A percentile compares a stretch with the other conserved stretches of the same genome.
phyloP scores from a whole-genome alignment of 202 grass and related monocot genomes.

The Panicum hallii region DNA sequence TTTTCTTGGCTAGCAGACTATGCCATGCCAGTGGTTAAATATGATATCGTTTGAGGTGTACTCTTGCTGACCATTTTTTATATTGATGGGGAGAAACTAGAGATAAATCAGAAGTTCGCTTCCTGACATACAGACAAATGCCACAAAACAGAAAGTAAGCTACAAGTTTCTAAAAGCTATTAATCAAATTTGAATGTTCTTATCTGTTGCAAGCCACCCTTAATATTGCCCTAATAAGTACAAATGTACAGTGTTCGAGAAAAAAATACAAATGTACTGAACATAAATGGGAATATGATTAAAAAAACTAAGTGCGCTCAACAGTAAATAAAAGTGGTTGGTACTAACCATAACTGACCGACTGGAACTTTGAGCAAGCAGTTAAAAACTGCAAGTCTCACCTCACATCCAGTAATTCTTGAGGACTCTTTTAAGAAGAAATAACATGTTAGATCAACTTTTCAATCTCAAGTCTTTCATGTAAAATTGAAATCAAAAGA shows the following conservation, averaged over 20 bases:
- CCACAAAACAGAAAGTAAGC: slow-evolving; percentile 21
- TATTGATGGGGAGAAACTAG: slow-evolving; percentile 16
- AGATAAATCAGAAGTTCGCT: slow-evolving; percentile 12
- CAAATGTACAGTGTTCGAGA: not conserved
- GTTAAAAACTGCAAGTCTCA: not conserved
- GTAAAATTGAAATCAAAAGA: not conserved
- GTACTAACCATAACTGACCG: not conserved
- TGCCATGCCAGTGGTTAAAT: slow-evolving; percentile 30
- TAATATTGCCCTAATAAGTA: not conserved
- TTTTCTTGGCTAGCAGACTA: slow-evolving; percentile 28
- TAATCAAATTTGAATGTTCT: not conserved
- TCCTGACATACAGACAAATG: slow-evolving; percentile 3
- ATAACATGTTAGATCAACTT: not conserved
- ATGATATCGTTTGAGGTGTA: slow-evolving; percentile 20
- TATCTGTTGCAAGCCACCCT: not conserved
- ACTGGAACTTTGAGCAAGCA: not conserved
- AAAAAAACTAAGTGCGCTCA: not conserved
- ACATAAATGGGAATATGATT: not conserved
- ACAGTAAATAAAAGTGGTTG: not conserved
- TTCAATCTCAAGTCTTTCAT: not conserved
- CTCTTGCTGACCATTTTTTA: slow-evolving; percentile 26
- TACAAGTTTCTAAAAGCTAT: slow-evolving; percentile 6
- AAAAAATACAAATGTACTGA: not conserved
- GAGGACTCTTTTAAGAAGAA: not conserved
- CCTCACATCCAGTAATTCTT: not conserved